Base-by-base conservation (phyloP, 192 early-diverging fungal species). In the Backusella sp. region DNA sequence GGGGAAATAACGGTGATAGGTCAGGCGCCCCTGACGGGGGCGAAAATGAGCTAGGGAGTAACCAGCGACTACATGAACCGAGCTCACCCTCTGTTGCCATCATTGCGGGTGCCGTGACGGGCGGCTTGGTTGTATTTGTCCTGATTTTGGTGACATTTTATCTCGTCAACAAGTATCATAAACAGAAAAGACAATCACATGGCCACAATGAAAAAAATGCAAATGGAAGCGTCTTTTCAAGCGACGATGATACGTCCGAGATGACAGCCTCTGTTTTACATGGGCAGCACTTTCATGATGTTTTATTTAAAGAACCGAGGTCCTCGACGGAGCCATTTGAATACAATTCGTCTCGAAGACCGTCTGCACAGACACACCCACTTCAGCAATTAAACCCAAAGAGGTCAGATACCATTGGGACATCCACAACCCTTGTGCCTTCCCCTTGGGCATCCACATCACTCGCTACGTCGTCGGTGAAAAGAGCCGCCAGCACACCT, bases 61-160 rank as follows among this genome's bases (percentile, higher is more conserved):
- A 46, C 15, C 69, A 70, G 2, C 23, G 23, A 32, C 62, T 19
- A 17, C 36, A 44, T 49, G 32, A 34, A 23, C 34, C 41, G 15
- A 70, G 28, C 26, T 36, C 75, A 15, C 68, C 75, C 3, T 76
- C 75, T 19, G 37, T 68, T n/a, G 68, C 68, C 34, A 76, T 70
- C 6, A 52, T 76, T 52, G 68, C 75, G 21, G 75, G 75, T 30
- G 75, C 75, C 1, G 75, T 76, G 12, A 76, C 68, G 6, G 68
- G 75, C 34, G 53, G 75, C 19, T 35, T 76, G 1, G 75, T 70
- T 28, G 75, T 76, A 3, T 70, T 76, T 70, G 35, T 76, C 6
- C 44, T 76, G 9, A 70, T 76, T 21, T n/a, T 76, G 15, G 68
- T 70, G 8, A 52, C 68, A 28, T 39, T 76, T 32, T 76, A 76